A percentile compares a stretch with the other conserved stretches of the same genome.
Conservation (phyloP, 768 basidiomycete species). For the Tricholoma bakamatsutake region DNA sequence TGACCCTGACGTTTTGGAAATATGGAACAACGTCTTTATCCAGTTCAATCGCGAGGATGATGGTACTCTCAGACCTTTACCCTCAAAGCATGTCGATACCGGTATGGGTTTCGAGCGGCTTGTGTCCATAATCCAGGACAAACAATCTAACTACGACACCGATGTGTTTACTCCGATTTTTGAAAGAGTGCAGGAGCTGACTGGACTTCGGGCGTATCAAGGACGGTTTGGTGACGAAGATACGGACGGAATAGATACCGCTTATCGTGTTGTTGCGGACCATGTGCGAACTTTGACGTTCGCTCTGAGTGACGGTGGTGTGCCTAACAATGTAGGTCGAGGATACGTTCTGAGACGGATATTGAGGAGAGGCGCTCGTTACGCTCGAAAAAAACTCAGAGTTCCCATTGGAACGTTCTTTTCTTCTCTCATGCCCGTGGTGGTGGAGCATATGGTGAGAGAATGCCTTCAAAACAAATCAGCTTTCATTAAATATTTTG, state of each 20-base stretch:
- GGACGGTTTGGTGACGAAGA: conserved; percentile 97
- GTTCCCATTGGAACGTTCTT: conserved; percentile 94
- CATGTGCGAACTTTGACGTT: conserved; percentile 95
- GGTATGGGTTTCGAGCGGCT: conserved; percentile 99
- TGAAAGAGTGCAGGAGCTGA: conserved; percentile 77
- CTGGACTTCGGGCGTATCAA: conserved; percentile 79
- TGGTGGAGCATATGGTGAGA: conserved; percentile 83
- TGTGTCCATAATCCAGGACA: conserved; percentile 89
- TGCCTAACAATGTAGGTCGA: conserved; percentile 93
- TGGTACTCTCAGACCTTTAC: conserved; percentile 71
- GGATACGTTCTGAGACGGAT: conserved; percentile 97
- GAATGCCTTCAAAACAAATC: background rate
- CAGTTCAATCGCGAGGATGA: conserved; percentile 96
- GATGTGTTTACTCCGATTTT: conserved; percentile 93
- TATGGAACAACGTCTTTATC: conserved; percentile 99
- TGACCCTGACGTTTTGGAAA: conserved; percentile 94
- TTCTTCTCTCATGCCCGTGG: conserved; percentile 83
- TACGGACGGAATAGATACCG: conserved; percentile 91
- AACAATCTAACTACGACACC: conserved; percentile 95
- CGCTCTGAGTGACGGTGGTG: conserved; percentile 93
- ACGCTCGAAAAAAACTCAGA: conserved; percentile 90
- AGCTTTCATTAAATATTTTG: conserved; percentile 3
- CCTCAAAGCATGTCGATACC: conserved; percentile 95
- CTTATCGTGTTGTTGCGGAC: conserved; percentile 95
- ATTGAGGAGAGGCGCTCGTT: conserved; percentile 88